phyloP scores from a whole-genome alignment of 176 grass and related monocot genomes.

The Ensete glaucum region DNA sequence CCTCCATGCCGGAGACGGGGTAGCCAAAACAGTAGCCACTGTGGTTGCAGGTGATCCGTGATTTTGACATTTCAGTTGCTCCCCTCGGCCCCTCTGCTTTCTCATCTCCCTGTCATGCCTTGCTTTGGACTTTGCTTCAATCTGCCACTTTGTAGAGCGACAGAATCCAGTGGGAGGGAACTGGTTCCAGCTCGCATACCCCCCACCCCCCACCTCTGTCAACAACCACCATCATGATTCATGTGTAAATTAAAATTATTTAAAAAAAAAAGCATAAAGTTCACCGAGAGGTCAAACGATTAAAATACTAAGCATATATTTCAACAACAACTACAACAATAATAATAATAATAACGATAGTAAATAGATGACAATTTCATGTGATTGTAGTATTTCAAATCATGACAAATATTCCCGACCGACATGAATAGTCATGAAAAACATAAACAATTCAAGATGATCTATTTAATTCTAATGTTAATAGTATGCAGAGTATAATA shows the following conservation, averaged over 20 bases:
- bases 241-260: background rate
- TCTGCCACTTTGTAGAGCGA: background rate
- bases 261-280: too few species aligned
- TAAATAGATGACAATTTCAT: too few species aligned
- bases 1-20: background rate
- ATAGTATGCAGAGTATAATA: too few species aligned
- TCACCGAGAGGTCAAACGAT: too few species aligned
- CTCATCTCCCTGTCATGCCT: background rate
- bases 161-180: conserved; percentile 5
- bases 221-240: background rate
- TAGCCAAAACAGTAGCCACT: background rate
- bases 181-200: background rate
- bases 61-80: conserved; percentile 12
- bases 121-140: background rate
- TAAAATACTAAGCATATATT: too few species aligned
- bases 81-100: background rate
- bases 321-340: too few species aligned
- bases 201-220: background rate
- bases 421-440: too few species aligned
- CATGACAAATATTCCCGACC: too few species aligned
- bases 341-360: too few species aligned
- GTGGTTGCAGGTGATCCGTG: background rate
- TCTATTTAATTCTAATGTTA: too few species aligned
- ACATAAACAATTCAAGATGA: too few species aligned
- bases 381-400: too few species aligned